Evolutionary conservation across 1,284 basidiomycete species (phyloP).

Genomic region (Irpex lacteus): DNA sequence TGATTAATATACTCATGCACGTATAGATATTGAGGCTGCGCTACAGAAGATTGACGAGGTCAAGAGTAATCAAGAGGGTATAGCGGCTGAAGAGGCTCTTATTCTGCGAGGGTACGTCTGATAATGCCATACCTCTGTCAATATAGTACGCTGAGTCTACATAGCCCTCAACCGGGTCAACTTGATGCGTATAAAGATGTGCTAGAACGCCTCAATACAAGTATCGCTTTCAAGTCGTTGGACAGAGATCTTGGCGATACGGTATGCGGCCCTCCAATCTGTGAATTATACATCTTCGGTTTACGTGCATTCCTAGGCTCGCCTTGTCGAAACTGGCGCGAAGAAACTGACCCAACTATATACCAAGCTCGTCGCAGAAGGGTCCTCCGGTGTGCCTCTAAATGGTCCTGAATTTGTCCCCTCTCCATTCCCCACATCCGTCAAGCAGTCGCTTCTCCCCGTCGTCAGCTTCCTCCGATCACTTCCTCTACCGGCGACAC

Average conservation of each 20-base stretch:
- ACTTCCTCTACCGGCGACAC: constrained; percentile 70
- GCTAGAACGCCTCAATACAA: constrained; percentile 71
- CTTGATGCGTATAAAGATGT: constrained; percentile 65
- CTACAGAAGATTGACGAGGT: constrained; percentile 75
- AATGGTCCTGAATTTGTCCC: constrained; percentile 56
- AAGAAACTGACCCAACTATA: constrained; percentile 78
- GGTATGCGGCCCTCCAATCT: constrained; percentile 33
- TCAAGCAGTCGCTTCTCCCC: constrained; percentile 54
- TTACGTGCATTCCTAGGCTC: constrained; percentile 42
- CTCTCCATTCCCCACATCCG: constrained; percentile 50
- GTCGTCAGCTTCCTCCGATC: constrained; percentile 67
- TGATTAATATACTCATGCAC: constrained; percentile 1
- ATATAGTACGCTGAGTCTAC: neutral
- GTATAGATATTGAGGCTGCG: constrained; percentile 73
- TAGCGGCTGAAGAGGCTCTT: constrained; percentile 72
- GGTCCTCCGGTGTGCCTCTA: constrained; percentile 66
- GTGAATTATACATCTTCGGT: neutral
- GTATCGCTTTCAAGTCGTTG: constrained; percentile 70
- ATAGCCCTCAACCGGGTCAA: constrained; percentile 67
- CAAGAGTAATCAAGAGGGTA: constrained; percentile 71
- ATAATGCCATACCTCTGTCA: neutral
- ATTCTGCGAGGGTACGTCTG: constrained; percentile 69
- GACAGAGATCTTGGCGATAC: constrained; percentile 59
- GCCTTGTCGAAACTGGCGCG: constrained; percentile 73
- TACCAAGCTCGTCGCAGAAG: constrained; percentile 79